Evolutionary conservation across 2,329 filamentous ascomycete genomes (phyloP), one percentile per base, ranked within the genome.

Genomic region (Fusarium euwallaceae): DNA sequence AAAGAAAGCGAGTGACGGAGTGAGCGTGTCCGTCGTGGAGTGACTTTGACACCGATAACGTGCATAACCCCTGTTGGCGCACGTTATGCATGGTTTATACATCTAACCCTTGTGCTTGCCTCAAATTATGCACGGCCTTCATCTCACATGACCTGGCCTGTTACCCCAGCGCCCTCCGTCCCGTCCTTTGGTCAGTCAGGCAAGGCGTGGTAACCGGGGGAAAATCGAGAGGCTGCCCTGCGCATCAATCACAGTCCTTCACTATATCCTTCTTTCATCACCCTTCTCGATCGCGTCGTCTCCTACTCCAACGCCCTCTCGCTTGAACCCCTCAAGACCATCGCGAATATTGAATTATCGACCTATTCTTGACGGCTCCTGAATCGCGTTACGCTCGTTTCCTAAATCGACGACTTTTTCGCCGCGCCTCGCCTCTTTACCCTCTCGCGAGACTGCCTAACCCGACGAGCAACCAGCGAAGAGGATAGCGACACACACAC

Each of bases 81-180:
- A 34, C 36, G 20, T 56, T 71, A 27, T 65, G 71, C 41, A 43
- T 17, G 3, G 39, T 22, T 45, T 60, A 34, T 36, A 37, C 41
- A 51, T 32, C 43, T 37, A 36, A n/a, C 29, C 2, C 61, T 67
- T 61, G 17, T 62, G 63, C 65, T 53, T 17, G n/a, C 69, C 70
- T 36, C 45, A 27, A 51, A 51, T 76, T 75, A 77, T 81, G 80
- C 81, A 64, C 70, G 4, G 36, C 34, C 41, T 65, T 76, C 55
- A 64, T 51, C 41, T 82, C 81, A 82, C 79, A 81, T 82, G 81
- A 82, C 78, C 79, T 70, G 53, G 69, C 69, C 69, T 66, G 62
- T 78, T 74, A 70, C 69, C 67, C 69, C 61, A 64, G 69, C 53
- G 69, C 69, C 70, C 63, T 43, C 43, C 64, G 53, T 67, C 53